These are phyloP conservation scores for Aphanomyces astaci DNA, from an alignment of 352 stramenopile species.

Conservation along the genomic window DNA sequence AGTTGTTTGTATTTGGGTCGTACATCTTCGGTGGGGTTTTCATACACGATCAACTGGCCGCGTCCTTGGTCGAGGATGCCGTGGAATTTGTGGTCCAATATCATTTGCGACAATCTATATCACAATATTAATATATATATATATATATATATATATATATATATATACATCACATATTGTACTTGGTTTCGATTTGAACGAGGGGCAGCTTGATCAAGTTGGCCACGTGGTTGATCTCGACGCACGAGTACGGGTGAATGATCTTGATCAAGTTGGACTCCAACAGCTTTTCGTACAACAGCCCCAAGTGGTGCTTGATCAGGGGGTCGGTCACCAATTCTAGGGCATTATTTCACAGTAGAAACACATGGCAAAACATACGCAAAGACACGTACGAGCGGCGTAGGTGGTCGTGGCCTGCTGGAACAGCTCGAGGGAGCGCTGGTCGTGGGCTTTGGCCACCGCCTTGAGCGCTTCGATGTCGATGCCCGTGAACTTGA, in stretches of 20 bases:
- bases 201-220: slow-evolving; percentile 95
- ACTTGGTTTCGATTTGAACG: slow-evolving; percentile 79
- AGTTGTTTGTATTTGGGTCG: too few species aligned
- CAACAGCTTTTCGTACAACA: slow-evolving; percentile 96
- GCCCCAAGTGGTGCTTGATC: slow-evolving; percentile 92
- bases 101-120: slow-evolving; percentile 98
- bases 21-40: slow-evolving; percentile 89
- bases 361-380: slow-evolving; percentile 34
- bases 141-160: not conserved
- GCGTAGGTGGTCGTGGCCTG: slow-evolving; percentile 85
- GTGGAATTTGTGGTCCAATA: slow-evolving; percentile 98
- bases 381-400: too few species aligned
- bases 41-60: slow-evolving; percentile 98
- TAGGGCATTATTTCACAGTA: slow-evolving; percentile 50
- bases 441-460: slow-evolving; percentile 90
- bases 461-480: slow-evolving; percentile 95
- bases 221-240: slow-evolving; percentile 96
- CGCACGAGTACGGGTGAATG: slow-evolving; percentile 96
- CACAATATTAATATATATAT: slow-evolving; percentile 34
- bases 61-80: slow-evolving; percentile 99
- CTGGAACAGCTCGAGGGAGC: slow-evolving; percentile 89
- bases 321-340: slow-evolving; percentile 78
- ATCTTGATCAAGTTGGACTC: slow-evolving; percentile 99
- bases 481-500: slow-evolving; percentile 96
- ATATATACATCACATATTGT: not conserved